phyloP scores from a whole-genome alignment of 441 rosid genomes.

The Biscutella auriculata region DNA sequence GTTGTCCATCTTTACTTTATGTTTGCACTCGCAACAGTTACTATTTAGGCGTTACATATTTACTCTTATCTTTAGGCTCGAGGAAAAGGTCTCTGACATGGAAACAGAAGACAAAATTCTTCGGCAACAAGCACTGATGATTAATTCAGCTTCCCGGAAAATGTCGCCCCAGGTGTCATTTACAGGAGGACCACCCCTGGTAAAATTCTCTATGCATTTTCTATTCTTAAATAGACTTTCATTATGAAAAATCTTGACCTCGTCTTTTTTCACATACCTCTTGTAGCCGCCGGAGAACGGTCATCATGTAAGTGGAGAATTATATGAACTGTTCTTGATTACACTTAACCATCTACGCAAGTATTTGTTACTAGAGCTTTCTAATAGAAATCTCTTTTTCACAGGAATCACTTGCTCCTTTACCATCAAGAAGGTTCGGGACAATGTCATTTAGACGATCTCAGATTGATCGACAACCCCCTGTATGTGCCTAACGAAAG shows the following conservation, averaged over 20 bases:
- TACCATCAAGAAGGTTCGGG: constrained; percentile 34
- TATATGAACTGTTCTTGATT: constrained; percentile 5
- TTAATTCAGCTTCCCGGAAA: constrained; percentile 30
- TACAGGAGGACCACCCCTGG: constrained; percentile 28
- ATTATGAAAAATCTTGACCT: constrained; percentile 10
- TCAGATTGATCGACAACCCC: constrained; percentile 41
- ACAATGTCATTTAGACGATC: constrained; percentile 40
- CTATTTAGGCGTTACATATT: background rate
- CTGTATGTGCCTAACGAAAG: constrained; percentile 31
- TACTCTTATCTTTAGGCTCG: constrained; percentile 40
- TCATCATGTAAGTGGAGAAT: constrained; percentile 46
- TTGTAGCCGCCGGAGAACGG: constrained; percentile 76
- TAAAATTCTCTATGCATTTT: constrained; percentile 17
- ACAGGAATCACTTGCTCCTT: constrained; percentile 36
- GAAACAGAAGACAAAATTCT: constrained; percentile 59
- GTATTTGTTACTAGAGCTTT: constrained; percentile 12
- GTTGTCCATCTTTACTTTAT: constrained; percentile 4
- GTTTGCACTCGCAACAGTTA: constrained; percentile 4
- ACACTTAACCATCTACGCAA: constrained; percentile 4
- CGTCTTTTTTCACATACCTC: constrained; percentile 16
- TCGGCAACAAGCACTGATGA: constrained; percentile 47
- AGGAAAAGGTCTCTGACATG: constrained; percentile 73
- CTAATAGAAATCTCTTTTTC: constrained; percentile 9
- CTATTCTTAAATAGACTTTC: background rate
- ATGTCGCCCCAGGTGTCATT: constrained; percentile 36